Evolutionary conservation across 805 yeast species (phyloP).

Genomic region (Suhomyces vadensis): DNA sequence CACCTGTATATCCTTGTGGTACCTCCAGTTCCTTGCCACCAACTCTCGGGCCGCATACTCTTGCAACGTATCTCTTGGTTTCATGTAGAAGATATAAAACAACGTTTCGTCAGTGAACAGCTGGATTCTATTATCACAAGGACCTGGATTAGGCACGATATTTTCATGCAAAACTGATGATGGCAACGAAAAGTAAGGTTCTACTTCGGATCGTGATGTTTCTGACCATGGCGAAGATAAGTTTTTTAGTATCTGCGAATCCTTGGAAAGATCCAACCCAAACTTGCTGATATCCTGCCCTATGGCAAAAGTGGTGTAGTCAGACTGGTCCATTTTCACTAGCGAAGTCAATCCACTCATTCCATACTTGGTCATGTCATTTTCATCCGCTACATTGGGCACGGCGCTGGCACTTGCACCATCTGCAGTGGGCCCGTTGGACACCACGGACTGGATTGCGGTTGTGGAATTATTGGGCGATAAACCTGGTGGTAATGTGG

Average conservation of each 20-base stretch:
- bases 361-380: slow-evolving; percentile 65
- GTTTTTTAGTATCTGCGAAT: slow-evolving; percentile 54
- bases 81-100: slow-evolving; percentile 89
- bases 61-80: slow-evolving; percentile 89
- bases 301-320: slow-evolving; percentile 63
- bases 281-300: slow-evolving; percentile 72
- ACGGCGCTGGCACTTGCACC: neutral
- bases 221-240: slow-evolving; percentile 96
- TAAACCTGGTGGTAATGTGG: slow-evolving; percentile 31
- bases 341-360: slow-evolving; percentile 62
- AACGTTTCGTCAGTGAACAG: slow-evolving; percentile 86
- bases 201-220: slow-evolving; percentile 85
- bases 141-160: slow-evolving; percentile 41
- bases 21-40: slow-evolving; percentile 93
- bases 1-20: slow-evolving; percentile 90
- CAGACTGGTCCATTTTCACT: slow-evolving; percentile 61
- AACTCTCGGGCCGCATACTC: slow-evolving; percentile 92
- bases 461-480: slow-evolving; percentile 11
- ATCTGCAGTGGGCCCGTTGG: neutral
- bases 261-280: slow-evolving; percentile 58
- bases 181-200: slow-evolving; percentile 76
- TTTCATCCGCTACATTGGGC: slow-evolving; percentile 9
- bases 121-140: slow-evolving; percentile 51
- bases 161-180: slow-evolving; percentile 33
- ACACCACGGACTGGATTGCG: neutral